These are phyloP conservation scores for Trypanosoma platydactyli DNA, from an alignment of 208 protist species.

Conservation along the genomic window DNA sequence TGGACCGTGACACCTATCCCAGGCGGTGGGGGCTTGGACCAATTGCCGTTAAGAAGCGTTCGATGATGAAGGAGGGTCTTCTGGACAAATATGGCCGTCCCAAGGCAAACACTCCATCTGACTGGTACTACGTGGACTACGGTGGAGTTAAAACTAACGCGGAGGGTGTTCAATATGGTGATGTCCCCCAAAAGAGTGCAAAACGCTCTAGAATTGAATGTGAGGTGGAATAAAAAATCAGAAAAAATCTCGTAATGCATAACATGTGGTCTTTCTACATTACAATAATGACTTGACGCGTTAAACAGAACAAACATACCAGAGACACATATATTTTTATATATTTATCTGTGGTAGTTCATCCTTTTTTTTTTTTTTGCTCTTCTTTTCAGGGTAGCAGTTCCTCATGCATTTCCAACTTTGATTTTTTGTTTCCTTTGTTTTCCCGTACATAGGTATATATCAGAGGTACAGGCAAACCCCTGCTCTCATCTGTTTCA, in stretches of 20 bases:
- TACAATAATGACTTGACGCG: not conserved
- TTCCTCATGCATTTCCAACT: slow-evolving; percentile 3
- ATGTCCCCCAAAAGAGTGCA: slow-evolving; percentile 44
- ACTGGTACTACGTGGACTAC: slow-evolving; percentile 97
- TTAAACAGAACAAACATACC: not conserved
- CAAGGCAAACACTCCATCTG: slow-evolving; percentile 96
- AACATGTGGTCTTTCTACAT: not conserved
- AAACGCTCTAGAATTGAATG: slow-evolving; percentile 59
- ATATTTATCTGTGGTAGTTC: slow-evolving; percentile 6
- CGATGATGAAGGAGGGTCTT: slow-evolving; percentile 96
- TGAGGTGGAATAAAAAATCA: slow-evolving; percentile 51
- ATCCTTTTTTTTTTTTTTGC: slow-evolving; percentile 17
- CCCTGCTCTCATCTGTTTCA: slow-evolving; percentile 13
- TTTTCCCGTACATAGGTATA: slow-evolving; percentile 4
- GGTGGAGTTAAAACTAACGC: slow-evolving; percentile 85
- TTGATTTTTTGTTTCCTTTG: slow-evolving; percentile 15
- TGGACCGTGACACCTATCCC: slow-evolving; percentile 99
- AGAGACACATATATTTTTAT: not conserved
- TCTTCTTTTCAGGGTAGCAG: slow-evolving; percentile 21
- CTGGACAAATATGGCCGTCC: slow-evolving; percentile 98
- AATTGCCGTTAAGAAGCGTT: slow-evolving; percentile 96
- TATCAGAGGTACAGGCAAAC: not conserved
- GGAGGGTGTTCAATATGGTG: slow-evolving; percentile 77
- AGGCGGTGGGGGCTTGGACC: slow-evolving; percentile 98
- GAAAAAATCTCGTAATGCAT: slow-evolving; percentile 5